A percentile compares a stretch with the other conserved stretches of the same genome.
These are phyloP conservation scores for Phytophthora hybrid DNA, from an alignment of 352 stramenopile genomes.

Conservation along the genomic window DNA sequence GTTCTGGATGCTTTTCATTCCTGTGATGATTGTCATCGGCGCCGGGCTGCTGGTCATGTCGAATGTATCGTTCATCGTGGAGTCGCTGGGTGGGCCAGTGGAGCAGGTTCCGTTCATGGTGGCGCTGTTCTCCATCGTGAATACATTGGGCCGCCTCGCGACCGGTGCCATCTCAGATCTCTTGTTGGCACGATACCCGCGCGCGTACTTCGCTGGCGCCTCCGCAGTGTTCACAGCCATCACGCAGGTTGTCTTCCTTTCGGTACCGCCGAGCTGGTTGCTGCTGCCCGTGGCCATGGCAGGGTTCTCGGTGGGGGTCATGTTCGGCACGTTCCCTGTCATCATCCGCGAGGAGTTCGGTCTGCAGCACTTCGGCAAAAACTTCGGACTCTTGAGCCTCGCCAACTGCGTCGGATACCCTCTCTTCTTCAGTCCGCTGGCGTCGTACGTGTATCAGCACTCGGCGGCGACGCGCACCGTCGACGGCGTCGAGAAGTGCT, in stretches of 20 bases:
- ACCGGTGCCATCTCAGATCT: slow-evolving; percentile 74
- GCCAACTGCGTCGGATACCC: slow-evolving; percentile 87
- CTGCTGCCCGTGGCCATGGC: slow-evolving; percentile 66
- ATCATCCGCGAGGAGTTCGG: slow-evolving; percentile 86
- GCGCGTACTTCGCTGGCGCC: slow-evolving; percentile 60
- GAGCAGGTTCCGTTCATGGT: slow-evolving; percentile 82
- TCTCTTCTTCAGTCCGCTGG: slow-evolving; percentile 78
- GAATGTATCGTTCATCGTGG: slow-evolving; percentile 88
- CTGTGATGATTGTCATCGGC: slow-evolving; percentile 81
- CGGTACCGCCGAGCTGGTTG: slow-evolving; percentile 50
- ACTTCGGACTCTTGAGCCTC: slow-evolving; percentile 83
- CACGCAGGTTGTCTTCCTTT: slow-evolving; percentile 67
- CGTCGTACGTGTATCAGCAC: slow-evolving; percentile 76
- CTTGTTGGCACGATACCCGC: slow-evolving; percentile 52
- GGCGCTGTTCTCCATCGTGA: slow-evolving; percentile 78
- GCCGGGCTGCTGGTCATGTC: slow-evolving; percentile 82
- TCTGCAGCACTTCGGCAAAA: slow-evolving; percentile 83
- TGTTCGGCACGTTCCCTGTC: slow-evolving; percentile 86
- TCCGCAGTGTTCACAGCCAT: slow-evolving; percentile 59
- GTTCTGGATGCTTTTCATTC: slow-evolving; percentile 84
- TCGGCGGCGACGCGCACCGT: slow-evolving; percentile 26
- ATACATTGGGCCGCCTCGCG: slow-evolving; percentile 66
- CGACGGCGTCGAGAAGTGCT: slow-evolving; percentile 62
- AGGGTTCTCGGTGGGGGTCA: slow-evolving; percentile 76
- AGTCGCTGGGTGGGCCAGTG: slow-evolving; percentile 66